Evolutionary conservation across 2,329 filamentous ascomycete species (phyloP), one percentile per base, ranked within the genome.

Genomic region (Fusarium sp.): DNA sequence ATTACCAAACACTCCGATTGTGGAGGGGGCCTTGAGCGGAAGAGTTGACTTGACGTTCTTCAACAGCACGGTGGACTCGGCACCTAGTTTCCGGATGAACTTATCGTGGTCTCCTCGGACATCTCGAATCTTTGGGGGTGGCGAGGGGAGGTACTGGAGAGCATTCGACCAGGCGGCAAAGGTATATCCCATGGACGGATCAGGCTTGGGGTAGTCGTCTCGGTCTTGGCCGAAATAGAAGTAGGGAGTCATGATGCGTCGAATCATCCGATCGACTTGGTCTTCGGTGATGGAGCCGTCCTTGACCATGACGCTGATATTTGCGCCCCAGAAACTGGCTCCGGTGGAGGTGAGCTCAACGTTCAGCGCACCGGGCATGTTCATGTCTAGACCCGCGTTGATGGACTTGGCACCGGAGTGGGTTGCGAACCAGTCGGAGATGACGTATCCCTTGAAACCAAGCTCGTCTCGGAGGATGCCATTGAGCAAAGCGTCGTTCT

Each of bases 21-120:
- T 38, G 77, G 74, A 89, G 84, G 79, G 58, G 83, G 76, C 68
- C 82, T 89, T 14, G 86, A 88, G 76, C 88, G 88, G 6, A 86
- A 88, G 11, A 75, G 89, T 86, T 4, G 86, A 82, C 10, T 77
- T 78, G 31, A 83, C 83, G 29, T 69, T 69, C 33, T 70, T 70
- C 8, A 70, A 54, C n/a, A 70, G 66, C 9, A 82, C 77, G 33
- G 79, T 80, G 9, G 76, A 70, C 55, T 79, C 75, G 62, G 81
- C 71, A 62, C 76, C 74, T 61, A 83, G 53, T 68, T 79, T 66
- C 63, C 79, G 62, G 73, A 81, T 73, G 66, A 77, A 25, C 40
- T 67, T n/a, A 34, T 62, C 62, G 71, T 20, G 38, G 38, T 10
- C n/a, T 16, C 10, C 16, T 10, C 38, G 38, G 7, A 40, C 38